Evolutionary conservation across 352 stramenopile species (phyloP).

Genomic region (Globisporangium viniferum): DNA sequence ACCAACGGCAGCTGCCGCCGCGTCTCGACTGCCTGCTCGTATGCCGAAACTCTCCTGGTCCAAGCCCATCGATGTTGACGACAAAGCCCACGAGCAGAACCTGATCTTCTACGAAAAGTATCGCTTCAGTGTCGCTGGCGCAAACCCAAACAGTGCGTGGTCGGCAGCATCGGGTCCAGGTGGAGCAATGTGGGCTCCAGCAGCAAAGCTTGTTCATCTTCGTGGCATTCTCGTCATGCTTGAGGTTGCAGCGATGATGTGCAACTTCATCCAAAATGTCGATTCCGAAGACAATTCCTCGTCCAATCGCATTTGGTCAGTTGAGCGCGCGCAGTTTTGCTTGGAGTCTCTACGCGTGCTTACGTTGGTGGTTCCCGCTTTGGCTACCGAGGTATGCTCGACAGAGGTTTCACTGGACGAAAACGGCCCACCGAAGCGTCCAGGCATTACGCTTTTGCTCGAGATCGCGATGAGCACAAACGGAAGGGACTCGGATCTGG

Average conservation of each 20-base stretch:
- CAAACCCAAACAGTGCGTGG: constrained; percentile 48
- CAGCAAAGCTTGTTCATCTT: constrained; percentile 71
- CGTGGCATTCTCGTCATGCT: constrained; percentile 75
- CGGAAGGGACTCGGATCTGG: constrained; percentile 63
- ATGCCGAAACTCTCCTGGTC: constrained; percentile 71
- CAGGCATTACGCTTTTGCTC: constrained; percentile 69
- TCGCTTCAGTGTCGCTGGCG: constrained; percentile 57
- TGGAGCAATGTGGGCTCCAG: constrained; percentile 66
- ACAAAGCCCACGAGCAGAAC: constrained; percentile 83
- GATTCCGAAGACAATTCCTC: constrained; percentile 55
- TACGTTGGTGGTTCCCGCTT: constrained; percentile 64
- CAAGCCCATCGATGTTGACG: constrained; percentile 80
- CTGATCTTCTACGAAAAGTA: constrained; percentile 85
- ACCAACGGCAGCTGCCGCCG: constrained; percentile 46
- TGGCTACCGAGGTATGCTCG: constrained; percentile 74
- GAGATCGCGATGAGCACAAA: constrained; percentile 78
- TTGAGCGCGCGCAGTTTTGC: constrained; percentile 78
- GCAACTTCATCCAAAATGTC: constrained; percentile 46
- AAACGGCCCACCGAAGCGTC: constrained; percentile 28
- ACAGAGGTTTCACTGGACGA: constrained; percentile 66
- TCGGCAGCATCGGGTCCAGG: constrained; percentile 48
- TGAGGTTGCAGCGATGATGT: constrained; percentile 73
- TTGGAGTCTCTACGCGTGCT: constrained; percentile 72
- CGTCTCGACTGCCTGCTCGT: constrained; percentile 58
- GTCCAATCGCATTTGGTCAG: constrained; percentile 62